phyloP scores from a whole-genome alignment of 2,329 filamentous ascomycete genomes.

The Harringtonia aguacate region DNA sequence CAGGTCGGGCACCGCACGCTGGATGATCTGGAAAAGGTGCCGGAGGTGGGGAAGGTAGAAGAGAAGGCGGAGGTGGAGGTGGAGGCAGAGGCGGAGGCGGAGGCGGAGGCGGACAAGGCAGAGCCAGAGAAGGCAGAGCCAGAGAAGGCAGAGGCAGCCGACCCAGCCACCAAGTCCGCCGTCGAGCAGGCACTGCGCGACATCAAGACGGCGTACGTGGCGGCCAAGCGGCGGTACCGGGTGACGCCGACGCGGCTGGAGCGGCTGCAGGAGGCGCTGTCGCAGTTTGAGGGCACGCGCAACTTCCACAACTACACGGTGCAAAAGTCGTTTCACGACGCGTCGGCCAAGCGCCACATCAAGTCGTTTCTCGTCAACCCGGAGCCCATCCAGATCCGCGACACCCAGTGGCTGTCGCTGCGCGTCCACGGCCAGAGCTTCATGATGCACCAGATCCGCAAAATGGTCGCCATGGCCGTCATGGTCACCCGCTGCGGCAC shows the following conservation, averaged over 20 bases:
- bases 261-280: conserved; percentile 65
- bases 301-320: conserved; percentile 99
- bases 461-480: conserved; percentile 93
- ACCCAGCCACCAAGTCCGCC: conserved; percentile 17
- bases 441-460: conserved; percentile 99
- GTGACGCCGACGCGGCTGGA: conserved; percentile 60
- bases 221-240: conserved; percentile 76
- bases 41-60: conserved; percentile 5
- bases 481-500: conserved; percentile 77
- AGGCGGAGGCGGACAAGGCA: conserved; percentile 3
- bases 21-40: conserved; percentile 7
- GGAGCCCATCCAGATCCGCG: conserved; percentile 70
- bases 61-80: conserved; percentile 9
- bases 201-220: conserved; percentile 71
- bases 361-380: conserved; percentile 77
- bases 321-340: conserved; percentile 70
- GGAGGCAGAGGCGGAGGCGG: background rate
- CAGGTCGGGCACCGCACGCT: conserved; percentile 1
- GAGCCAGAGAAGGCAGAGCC: conserved; percentile 5
- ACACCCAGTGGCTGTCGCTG: conserved; percentile 90
- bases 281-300: conserved; percentile 68
- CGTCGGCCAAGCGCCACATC: conserved; percentile 82
- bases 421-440: conserved; percentile 97
- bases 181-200: conserved; percentile 58
- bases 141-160: conserved; percentile 4